Evolutionary conservation across 2,329 filamentous ascomycete genomes (phyloP).

Genomic region (Paracamarosporium sp.): DNA sequence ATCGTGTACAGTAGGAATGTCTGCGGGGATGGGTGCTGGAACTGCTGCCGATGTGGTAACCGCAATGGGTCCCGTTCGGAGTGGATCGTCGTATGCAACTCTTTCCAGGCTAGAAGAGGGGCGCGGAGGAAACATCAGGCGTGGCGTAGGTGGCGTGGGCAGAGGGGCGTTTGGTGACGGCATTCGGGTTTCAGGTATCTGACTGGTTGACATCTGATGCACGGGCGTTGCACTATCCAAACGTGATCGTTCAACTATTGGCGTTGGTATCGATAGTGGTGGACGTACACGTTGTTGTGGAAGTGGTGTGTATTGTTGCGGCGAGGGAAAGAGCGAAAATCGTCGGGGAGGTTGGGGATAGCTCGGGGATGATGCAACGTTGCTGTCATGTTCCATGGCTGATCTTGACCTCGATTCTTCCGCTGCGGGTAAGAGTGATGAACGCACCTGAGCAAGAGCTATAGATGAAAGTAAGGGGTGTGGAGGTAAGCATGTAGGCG

Average conservation of each 20-base stretch:
- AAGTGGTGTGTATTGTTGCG: slow-evolving; percentile 9
- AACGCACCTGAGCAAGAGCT: slow-evolving; percentile 9
- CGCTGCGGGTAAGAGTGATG: slow-evolving; percentile 21
- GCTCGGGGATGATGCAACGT: slow-evolving; percentile 12
- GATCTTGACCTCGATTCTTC: slow-evolving; percentile 12
- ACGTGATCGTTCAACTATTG: slow-evolving; percentile 3
- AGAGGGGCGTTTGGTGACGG: slow-evolving; percentile 2
- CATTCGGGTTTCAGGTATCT: slow-evolving; percentile 7
- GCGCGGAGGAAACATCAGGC: not conserved
- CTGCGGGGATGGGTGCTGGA: slow-evolving; percentile 11
- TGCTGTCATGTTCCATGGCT: slow-evolving; percentile 8
- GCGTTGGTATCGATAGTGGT: not conserved
- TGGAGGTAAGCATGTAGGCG: slow-evolving; percentile 31
- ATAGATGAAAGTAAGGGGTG: slow-evolving; percentile 26
- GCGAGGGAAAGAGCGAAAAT: slow-evolving; percentile 14
- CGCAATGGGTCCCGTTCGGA: slow-evolving; percentile 7
- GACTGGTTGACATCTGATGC: slow-evolving; percentile 11
- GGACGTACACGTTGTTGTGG: slow-evolving; percentile 5
- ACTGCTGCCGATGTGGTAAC: slow-evolving; percentile 11
- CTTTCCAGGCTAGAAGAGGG: slow-evolving; percentile 5
- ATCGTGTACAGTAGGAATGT: not conserved
- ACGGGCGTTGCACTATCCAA: slow-evolving; percentile 1
- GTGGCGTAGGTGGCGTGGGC: not conserved
- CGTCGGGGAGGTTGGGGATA: slow-evolving; percentile 8
- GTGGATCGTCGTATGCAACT: slow-evolving; percentile 11